These are phyloP conservation scores for Monascus purpureus DNA, from an alignment of 495 filamentous ascomycete species.

Conservation along the genomic window DNA sequence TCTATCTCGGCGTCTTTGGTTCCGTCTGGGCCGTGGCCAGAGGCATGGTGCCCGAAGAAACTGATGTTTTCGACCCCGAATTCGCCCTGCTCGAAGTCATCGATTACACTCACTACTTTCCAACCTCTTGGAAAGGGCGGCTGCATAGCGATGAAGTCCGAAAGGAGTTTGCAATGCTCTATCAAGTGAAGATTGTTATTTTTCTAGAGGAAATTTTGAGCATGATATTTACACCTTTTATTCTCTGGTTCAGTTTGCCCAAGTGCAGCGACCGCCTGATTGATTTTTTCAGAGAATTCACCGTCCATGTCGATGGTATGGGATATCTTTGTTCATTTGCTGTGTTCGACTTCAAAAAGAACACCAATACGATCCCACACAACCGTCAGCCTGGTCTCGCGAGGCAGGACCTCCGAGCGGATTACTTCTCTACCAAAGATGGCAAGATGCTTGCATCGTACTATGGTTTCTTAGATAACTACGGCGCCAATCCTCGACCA, in stretches of 20 bases:
- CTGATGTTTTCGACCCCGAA: constrained; percentile 82
- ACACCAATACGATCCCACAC: constrained; percentile 40
- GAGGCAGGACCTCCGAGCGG: constrained; percentile 56
- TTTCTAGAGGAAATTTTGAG: constrained; percentile 88
- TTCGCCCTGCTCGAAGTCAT: constrained; percentile 77
- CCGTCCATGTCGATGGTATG: constrained; percentile 89
- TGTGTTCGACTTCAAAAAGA: constrained; percentile 94
- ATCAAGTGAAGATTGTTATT: constrained; percentile 77
- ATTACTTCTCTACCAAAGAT: constrained; percentile 90
- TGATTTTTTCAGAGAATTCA: constrained; percentile 96
- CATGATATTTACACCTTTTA: constrained; percentile 81
- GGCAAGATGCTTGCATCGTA: constrained; percentile 96
- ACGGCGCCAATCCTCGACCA: constrained; percentile 50
- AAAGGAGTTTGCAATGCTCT: constrained; percentile 72
- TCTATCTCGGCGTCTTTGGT: constrained; percentile 63
- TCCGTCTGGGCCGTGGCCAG: constrained; percentile 68
- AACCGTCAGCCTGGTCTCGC: constrained; percentile 14
- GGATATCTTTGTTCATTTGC: constrained; percentile 95
- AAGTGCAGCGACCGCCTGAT: constrained; percentile 86
- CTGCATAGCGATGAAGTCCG: constrained; percentile 79
- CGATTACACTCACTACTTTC: constrained; percentile 81
- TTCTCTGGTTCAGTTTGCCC: constrained; percentile 76
- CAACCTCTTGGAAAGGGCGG: constrained; percentile 72
- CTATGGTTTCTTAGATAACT: constrained; percentile 84
- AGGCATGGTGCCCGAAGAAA: constrained; percentile 72